Conservation (phyloP, 1,284 basidiomycete species). For the Lentinula novae-zelandiae region DNA sequence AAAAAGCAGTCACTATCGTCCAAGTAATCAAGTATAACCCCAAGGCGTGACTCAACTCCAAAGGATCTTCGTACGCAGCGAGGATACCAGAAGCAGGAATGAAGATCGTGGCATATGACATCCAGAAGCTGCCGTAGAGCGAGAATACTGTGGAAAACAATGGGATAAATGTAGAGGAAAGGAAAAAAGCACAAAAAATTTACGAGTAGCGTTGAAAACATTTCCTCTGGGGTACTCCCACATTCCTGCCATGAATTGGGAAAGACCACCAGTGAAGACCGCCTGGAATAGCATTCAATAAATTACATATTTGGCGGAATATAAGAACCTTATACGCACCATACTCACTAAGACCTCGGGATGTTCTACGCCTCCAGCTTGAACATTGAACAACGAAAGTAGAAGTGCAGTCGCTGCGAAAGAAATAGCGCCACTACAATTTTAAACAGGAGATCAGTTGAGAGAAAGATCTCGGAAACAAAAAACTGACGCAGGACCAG, state of each 20-base stretch:
- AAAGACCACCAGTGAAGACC: conserved; percentile 73
- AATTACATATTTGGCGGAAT: background rate
- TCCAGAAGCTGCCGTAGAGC: conserved; percentile 76
- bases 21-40: conserved; percentile 67
- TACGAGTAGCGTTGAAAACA: conserved; percentile 65
- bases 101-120: conserved; percentile 67
- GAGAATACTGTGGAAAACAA: conserved; percentile 68
- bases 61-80: conserved; percentile 39
- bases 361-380: conserved; percentile 43
- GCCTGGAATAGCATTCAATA: conserved; percentile 30
- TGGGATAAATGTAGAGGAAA: conserved; percentile 6
- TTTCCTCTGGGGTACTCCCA: conserved; percentile 82
- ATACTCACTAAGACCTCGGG: conserved; percentile 83
- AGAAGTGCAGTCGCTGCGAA: conserved; percentile 75
- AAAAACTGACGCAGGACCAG: conserved; percentile 1
- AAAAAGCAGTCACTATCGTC: conserved; percentile 41
- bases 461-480: background rate
- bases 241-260: conserved; percentile 74
- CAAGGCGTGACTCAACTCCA: conserved; percentile 53
- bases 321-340: conserved; percentile 18
- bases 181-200: conserved; percentile 22
- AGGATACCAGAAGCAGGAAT: conserved; percentile 62
- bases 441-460: background rate
- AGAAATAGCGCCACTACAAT: conserved; percentile 53
- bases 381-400: conserved; percentile 63